Percentiles rank a stretch among this genome's conserved stretches.
These are phyloP conservation scores for Xerocomellus dryophilus DNA, from an alignment of 768 basidiomycete species.

Conservation along the genomic window DNA sequence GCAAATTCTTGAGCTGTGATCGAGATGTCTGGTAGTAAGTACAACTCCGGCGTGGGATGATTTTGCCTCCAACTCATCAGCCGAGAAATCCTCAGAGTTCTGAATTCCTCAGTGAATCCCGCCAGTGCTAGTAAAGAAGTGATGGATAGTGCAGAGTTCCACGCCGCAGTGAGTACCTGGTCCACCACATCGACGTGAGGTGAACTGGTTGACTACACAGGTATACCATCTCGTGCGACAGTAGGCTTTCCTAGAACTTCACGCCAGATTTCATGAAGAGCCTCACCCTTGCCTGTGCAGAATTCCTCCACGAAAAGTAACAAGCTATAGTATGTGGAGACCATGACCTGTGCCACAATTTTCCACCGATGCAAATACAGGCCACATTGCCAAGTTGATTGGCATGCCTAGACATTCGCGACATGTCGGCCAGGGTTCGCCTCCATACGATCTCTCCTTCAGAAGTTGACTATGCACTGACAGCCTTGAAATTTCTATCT, in stretches of 20 bases:
- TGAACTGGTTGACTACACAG: slow-evolving; percentile 32
- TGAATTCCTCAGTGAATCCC: neutral
- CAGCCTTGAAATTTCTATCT: slow-evolving; percentile 77
- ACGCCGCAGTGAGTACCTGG: slow-evolving; percentile 46
- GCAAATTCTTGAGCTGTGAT: neutral
- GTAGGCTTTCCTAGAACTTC: slow-evolving; percentile 9
- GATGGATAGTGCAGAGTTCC: slow-evolving; percentile 64
- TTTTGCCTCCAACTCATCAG: neutral
- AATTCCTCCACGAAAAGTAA: slow-evolving; percentile 66
- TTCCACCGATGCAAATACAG: slow-evolving; percentile 34
- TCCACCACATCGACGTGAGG: neutral
- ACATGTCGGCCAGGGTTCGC: slow-evolving; percentile 77
- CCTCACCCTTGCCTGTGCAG: slow-evolving; percentile 11
- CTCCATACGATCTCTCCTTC: neutral
- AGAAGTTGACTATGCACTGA: neutral
- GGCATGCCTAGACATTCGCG: slow-evolving; percentile 78
- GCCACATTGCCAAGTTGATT: slow-evolving; percentile 75
- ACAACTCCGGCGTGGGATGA: slow-evolving; percentile 1
- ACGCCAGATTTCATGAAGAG: neutral
- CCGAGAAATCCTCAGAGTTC: neutral
- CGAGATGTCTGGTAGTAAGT: no score
- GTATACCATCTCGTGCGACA: slow-evolving; percentile 71
- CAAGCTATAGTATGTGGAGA: slow-evolving; percentile 60
- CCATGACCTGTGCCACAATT: neutral
- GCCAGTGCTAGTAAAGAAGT: neutral